A percentile compares a stretch with the other conserved stretches of the same genome.
Evolutionary conservation across 2,329 filamentous ascomycete genomes (phyloP).

Genomic region (Raffaelea albimanens): DNA sequence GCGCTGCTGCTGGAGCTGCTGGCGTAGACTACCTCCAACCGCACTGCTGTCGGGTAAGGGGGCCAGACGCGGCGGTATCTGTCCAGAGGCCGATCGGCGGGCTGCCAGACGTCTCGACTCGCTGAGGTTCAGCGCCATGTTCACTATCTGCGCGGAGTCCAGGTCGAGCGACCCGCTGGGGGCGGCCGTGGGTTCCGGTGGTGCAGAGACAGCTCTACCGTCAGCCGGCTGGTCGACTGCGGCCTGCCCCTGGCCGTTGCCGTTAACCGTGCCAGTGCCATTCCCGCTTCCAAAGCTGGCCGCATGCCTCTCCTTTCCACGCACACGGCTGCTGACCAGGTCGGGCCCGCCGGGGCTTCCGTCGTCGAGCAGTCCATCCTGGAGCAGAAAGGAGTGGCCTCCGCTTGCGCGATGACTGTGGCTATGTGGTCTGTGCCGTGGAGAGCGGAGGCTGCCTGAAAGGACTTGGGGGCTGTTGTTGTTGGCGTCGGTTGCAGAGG

Average conservation of each 20-base stretch:
- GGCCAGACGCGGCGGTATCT: conserved; percentile 37
- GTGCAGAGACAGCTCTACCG: too few relatives aligned
- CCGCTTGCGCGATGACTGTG: conserved; percentile 3
- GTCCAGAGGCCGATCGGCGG: conserved; percentile 43
- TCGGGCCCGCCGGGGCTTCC: neutral
- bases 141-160: conserved; percentile 83
- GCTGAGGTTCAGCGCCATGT: conserved; percentile 81
- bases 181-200: conserved; percentile 5
- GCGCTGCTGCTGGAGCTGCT: conserved; percentile 65
- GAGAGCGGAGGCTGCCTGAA: neutral
- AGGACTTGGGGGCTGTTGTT: too few relatives aligned
- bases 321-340: neutral
- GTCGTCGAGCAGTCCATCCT: neutral
- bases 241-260: too few relatives aligned
- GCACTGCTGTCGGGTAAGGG: conserved; percentile 44
- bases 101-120: conserved; percentile 63
- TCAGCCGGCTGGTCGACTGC: neutral
- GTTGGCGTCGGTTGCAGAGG: too few relatives aligned
- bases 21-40: conserved; percentile 49
- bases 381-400: conserved; percentile 2
- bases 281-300: conserved; percentile 5
- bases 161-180: conserved; percentile 40
- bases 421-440: neutral
- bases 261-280: neutral
- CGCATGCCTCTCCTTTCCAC: neutral